Conservation (phyloP, 768 basidiomycete genomes). For the Candolleomyces eurysporus region DNA sequence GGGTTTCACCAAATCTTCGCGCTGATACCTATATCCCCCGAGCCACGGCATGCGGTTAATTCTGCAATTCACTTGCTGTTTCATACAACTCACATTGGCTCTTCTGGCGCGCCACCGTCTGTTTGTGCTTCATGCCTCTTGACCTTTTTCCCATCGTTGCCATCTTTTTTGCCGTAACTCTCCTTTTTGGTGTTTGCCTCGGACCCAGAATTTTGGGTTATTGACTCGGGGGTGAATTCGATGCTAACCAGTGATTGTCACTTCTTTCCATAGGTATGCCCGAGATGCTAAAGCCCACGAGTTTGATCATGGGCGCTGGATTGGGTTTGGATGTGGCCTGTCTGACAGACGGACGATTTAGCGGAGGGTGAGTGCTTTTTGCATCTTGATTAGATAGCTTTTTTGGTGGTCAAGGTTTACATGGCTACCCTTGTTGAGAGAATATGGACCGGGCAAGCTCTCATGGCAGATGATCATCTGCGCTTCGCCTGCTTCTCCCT, state of each 20-base stretch:
- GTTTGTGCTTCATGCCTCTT: neutral
- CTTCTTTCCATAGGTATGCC: slow-evolving; percentile 75
- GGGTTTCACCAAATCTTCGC: neutral
- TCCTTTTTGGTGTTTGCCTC: slow-evolving; percentile 12
- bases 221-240: slow-evolving; percentile 5
- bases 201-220: slow-evolving; percentile 9
- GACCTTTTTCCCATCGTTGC: slow-evolving; percentile 23
- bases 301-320: slow-evolving; percentile 98
- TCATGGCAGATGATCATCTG: neutral
- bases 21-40: neutral
- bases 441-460: neutral
- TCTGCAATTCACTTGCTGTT: neutral
- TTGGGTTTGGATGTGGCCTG: slow-evolving; percentile 95
- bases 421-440: neutral
- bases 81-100: neutral
- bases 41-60: neutral
- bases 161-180: slow-evolving; percentile 13
- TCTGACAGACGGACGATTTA: slow-evolving; percentile 96
- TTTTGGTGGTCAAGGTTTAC: slow-evolving; percentile 1
- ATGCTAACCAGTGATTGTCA: neutral
- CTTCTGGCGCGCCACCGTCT: neutral
- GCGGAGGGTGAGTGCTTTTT: slow-evolving; percentile 75
- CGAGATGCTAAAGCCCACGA: slow-evolving; percentile 98
- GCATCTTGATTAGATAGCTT: slow-evolving; percentile 10
- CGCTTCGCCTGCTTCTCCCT: slow-evolving; percentile 9